Base-by-base conservation (phyloP, 2,329 filamentous ascomycete species). In the Penicillium hesseltinei region DNA sequence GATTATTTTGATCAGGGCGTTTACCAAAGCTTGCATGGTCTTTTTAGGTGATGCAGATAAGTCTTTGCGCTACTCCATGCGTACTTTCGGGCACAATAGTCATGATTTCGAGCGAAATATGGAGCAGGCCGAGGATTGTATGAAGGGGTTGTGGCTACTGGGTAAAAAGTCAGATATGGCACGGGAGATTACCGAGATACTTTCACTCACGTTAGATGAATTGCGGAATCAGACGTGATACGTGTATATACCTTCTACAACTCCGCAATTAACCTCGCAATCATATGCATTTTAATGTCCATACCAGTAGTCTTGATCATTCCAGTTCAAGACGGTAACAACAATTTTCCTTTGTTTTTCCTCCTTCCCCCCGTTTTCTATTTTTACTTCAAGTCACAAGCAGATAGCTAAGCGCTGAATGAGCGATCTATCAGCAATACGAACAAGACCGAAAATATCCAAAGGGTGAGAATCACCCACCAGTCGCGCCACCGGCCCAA, bases 151-250 rank as follows among this genome's bases (percentile, higher is more conserved):
- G 11, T 49, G 47, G 47, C 17, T 49, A 38, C 17, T 49, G 11
- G 47, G 47, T 27, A 49, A 29, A 29, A 49, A 39, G 47, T 49
- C 47, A 2, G 47, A 49, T 39, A 49, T 49, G 47, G 33, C 47
- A 17, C 33, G 35, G 6, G 47, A 49, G 23, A 39, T 49, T 29
- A 4, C 47, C 3, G 47, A 27, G 17, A 29, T 11, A 10, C 21
- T 49, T 38, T 38, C 35, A 6, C 47, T 49, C 11, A 25, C 35
- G 1, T 15, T 49, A 0, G 17, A 8, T 15, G 23, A 39, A 6
- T 19, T 49, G 33, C 17, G 47, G 17, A 21, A 31, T 21, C 17
- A 23, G 4, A 23, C 23, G 23, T 23, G n/a, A 23, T 1, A 23
- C 23, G 23, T 23, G n/a, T 31, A 7, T 15, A n/a, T 45, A 45